These are phyloP conservation scores for Cadophora sp. DNA, from an alignment of 2,329 filamentous ascomycete genomes.

Conservation along the genomic window DNA sequence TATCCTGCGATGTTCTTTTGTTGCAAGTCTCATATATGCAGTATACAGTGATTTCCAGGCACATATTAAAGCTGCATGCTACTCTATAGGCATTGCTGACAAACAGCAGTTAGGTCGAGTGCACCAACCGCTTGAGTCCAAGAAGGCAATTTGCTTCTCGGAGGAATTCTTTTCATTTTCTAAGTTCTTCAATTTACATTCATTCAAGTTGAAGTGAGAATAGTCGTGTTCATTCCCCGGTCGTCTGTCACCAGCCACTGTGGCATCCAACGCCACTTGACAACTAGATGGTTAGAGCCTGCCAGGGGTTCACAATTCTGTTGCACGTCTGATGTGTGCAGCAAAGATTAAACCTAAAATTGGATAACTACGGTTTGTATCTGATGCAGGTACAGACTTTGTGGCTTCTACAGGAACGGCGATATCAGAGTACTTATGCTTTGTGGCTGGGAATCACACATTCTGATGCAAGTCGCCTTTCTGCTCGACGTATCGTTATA, in stretches of 20 bases:
- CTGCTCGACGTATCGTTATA: neutral
- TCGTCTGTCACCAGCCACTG: too few species aligned
- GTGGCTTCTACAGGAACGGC: neutral
- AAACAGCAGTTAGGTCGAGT: too few species aligned
- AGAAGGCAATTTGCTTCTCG: too few species aligned
- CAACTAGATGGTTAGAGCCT: too few species aligned
- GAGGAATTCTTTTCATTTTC: too few species aligned
- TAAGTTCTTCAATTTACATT: too few species aligned
- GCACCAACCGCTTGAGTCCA: neutral
- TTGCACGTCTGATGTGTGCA: slow-evolving; percentile 19
- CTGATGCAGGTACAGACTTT: neutral
- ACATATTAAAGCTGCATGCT: neutral
- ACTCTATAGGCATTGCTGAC: neutral
- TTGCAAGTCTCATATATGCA: slow-evolving; percentile 14
- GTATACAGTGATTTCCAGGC: neutral
- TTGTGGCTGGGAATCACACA: neutral
- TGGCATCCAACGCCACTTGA: too few species aligned
- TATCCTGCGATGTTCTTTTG: neutral
- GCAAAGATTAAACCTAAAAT: neutral
- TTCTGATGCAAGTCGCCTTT: neutral
- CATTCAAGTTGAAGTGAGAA: too few species aligned
- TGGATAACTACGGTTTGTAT: too few species aligned
- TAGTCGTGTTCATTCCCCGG: too few species aligned
- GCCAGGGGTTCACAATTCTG: neutral
- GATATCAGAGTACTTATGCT: neutral